Evolutionary conservation across 2,329 filamentous ascomycete genomes (phyloP), one percentile per base, ranked within the genome.

Genomic region (Alternaria burnsii): DNA sequence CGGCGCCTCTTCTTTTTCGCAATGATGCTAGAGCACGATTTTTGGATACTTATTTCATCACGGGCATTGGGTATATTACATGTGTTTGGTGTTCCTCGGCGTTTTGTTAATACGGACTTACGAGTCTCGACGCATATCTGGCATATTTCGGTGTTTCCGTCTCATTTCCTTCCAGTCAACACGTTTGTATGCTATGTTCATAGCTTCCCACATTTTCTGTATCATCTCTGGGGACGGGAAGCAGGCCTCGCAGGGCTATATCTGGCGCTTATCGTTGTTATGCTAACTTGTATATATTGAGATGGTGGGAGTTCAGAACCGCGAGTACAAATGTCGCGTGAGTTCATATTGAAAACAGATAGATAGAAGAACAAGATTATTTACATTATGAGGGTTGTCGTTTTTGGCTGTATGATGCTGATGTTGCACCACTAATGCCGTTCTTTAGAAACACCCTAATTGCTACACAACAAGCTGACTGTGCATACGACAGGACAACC

Each of bases 121-220:
- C 58, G 58, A 60, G 58, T 60, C 47, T 55, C 26, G 52, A 58
- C 54, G 54, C 54, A 58, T 58, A 41, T 61, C 58, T 58, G 52
- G 61, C 55, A 55, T 61, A 63, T 59, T 59, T 57, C 52, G 48
- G 51, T 52, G 51, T 26, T 42, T 51, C 42, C 51, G 52, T 59
- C 46, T 50, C 43, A 41, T 44, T 52, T 57, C 59, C 48, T 52
- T 58, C 47, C 42, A 59, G 55, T 58, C 22, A 53, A 44, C 53
- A 47, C 54, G 34, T 32, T 16, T 55, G 53, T 40, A 54, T 59
- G 52, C 59, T 50, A 47, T 50, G 26, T 40, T 58, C 40, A 47
- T 58, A 40, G 44, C 32, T 40, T 50, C 53, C 12, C 22, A 10
- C 38, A 12, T 50, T 50, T 43, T 43, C 12, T n/a, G 38, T 50